Percentiles rank a stretch among this genome's conserved stretches.
These are phyloP conservation scores for Datura wrightii DNA, from an alignment of 257 asterid species.

Conservation along the genomic window DNA sequence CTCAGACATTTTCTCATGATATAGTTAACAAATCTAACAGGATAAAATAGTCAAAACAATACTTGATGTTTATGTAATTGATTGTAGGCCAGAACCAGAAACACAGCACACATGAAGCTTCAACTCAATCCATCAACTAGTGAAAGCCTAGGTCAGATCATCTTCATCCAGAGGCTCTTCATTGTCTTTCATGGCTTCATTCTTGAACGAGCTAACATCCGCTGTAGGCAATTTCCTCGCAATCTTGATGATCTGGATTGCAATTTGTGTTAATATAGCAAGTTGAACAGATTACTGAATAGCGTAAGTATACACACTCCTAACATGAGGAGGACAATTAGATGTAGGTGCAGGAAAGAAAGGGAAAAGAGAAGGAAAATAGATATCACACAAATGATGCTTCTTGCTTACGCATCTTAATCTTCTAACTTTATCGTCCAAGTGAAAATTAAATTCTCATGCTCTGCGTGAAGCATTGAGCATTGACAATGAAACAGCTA, in stretches of 20 bases:
- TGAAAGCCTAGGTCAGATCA: slow-evolving; percentile 70
- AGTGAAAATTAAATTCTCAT: not conserved
- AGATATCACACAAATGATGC: slow-evolving; percentile 24
- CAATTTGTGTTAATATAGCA: not conserved
- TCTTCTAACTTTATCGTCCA: not conserved
- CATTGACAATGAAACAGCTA: not conserved
- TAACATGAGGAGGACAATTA: not conserved
- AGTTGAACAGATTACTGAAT: not conserved
- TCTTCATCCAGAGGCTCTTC: slow-evolving; percentile 82
- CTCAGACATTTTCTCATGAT: not conserved
- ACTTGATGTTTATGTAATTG: not conserved
- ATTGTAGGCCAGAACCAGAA: not conserved
- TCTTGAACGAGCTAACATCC: slow-evolving; percentile 68
- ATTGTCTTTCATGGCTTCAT: slow-evolving; percentile 49
- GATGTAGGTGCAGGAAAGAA: not conserved
- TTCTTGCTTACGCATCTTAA: not conserved
- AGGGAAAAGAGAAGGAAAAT: not conserved
- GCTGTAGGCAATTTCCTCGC: slow-evolving; percentile 96
- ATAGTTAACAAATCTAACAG: slow-evolving; percentile 19
- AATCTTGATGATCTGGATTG: slow-evolving; percentile 75
- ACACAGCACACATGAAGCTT: not conserved
- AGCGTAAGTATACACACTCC: not conserved
- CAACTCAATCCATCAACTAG: not conserved
- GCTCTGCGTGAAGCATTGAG: not conserved
- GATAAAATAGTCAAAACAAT: not conserved